These are phyloP conservation scores for Trichoderma gamsii DNA, from an alignment of 495 filamentous ascomycete species.

Conservation along the genomic window DNA sequence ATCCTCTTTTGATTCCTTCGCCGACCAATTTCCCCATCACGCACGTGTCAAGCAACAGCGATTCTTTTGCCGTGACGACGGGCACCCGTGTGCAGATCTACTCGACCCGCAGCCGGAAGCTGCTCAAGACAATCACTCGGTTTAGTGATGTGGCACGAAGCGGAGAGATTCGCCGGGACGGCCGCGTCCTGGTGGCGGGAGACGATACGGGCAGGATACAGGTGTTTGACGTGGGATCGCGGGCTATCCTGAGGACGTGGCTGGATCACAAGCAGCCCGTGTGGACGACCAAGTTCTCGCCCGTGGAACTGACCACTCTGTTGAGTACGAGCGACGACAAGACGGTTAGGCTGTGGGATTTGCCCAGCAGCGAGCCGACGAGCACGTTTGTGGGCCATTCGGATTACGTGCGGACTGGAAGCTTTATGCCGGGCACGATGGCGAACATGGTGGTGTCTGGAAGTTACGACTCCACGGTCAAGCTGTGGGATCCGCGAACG, in stretches of 20 bases:
- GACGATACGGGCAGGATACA: constrained; percentile 87
- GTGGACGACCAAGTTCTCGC: constrained; percentile 84
- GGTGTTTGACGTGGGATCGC: constrained; percentile 82
- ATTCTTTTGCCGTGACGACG: constrained; percentile 87
- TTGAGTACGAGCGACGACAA: constrained; percentile 85
- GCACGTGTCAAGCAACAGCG: constrained; percentile 44
- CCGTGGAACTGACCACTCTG: constrained; percentile 73
- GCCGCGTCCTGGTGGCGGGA: constrained; percentile 80
- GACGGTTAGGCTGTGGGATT: constrained; percentile 88
- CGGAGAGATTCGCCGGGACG: constrained; percentile 82
- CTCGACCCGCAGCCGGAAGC: constrained; percentile 79
- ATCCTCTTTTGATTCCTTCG: constrained; percentile 77
- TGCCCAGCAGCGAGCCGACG: constrained; percentile 69
- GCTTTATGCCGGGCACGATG: constrained; percentile 76
- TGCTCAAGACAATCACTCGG: constrained; percentile 83
- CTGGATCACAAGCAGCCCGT: constrained; percentile 91
- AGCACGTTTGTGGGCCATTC: constrained; percentile 78
- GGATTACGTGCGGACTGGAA: constrained; percentile 84
- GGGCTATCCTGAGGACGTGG: constrained; percentile 95
- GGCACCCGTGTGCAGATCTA: constrained; percentile 89
- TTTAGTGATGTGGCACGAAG: constrained; percentile 85
- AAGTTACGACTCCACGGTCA: constrained; percentile 89
- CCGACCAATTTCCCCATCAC: constrained; percentile 52
- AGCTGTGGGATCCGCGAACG: constrained; percentile 84
- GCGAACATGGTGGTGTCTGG: constrained; percentile 75